A percentile compares a stretch with the other conserved stretches of the same genome.
Conservation (phyloP, 768 basidiomycete genomes). For the Agrocybe chaxingu region DNA sequence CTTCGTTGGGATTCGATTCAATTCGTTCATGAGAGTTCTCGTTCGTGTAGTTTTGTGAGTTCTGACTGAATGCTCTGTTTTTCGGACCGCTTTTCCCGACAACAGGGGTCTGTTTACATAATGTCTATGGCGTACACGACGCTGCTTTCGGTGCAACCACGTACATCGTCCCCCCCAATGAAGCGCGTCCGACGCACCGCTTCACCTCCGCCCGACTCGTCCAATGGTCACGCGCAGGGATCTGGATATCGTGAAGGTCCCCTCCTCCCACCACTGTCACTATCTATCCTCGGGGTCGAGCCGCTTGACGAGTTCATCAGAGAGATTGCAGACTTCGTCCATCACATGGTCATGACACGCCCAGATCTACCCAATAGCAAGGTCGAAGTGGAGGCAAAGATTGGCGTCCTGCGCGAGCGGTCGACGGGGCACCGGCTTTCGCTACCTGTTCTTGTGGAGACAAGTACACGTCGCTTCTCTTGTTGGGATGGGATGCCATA, state of each 20-base stretch:
- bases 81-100: too few species aligned
- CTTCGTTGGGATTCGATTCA: too few species aligned
- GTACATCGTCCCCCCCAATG: slow-evolving; percentile 20
- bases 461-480: slow-evolving; percentile 54
- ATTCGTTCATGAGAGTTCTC: too few species aligned
- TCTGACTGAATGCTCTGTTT: too few species aligned
- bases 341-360: slow-evolving; percentile 61
- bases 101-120: not conserved
- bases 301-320: slow-evolving; percentile 92
- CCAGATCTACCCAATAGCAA: slow-evolving; percentile 42
- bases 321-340: slow-evolving; percentile 87
- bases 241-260: slow-evolving; percentile 12
- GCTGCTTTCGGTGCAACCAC: slow-evolving; percentile 7
- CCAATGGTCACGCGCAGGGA: slow-evolving; percentile 21
- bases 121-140: not conserved
- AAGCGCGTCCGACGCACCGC: slow-evolving; percentile 18
- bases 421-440: slow-evolving; percentile 51
- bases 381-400: slow-evolving; percentile 90
- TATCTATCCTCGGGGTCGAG: slow-evolving; percentile 85
- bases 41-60: too few species aligned
- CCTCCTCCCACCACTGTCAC: slow-evolving; percentile 59
- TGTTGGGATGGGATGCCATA: not conserved
- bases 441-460: slow-evolving; percentile 78
- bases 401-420: slow-evolving; percentile 71
- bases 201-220: slow-evolving; percentile 8